Base-by-base conservation (phyloP, 2,329 filamentous ascomycete genomes). In the Claviceps arundinis region DNA sequence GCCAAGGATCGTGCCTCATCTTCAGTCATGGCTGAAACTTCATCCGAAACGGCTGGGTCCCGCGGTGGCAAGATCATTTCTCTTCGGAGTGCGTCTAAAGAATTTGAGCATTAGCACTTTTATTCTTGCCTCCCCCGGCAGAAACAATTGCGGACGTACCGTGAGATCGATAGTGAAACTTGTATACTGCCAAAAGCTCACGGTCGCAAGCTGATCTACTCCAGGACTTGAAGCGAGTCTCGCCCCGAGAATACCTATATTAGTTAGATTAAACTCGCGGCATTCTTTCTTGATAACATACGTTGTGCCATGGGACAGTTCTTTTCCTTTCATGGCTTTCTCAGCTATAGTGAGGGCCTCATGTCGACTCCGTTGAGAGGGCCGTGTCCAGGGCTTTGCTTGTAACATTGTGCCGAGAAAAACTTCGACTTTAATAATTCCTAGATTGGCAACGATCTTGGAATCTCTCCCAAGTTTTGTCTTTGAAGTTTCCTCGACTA, bases 251-350 rank as follows among this genome's bases (percentile, higher is more conserved):
- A n/a, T 41, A 47, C n/a, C 43, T 53, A 34, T 13, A 5, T 8
- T 9, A 14, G 16, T 52, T 9, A 47, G 51, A 14, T 6, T 14
- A 2, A 3, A 9, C 1, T 38, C 24, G 17, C 44, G 6, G 16
- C 8, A 19, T 26, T 14, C 43, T 24, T 9, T 11, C 17, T 44
- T 8, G 9, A 19, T 19, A 14, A 44, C 34, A 45, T 56, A 62
- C 61, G 41, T 47, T 2, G 56, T 57, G 9, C 51, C 56, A 51
- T 64, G 62, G 11, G 57, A 58, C 11, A 62, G 38, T n/a, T 54
- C 58, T 24, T 34, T 62, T 4, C 62, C 61, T 47, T 64, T 64
- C 55, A 62, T 37, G 2, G 56, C 50, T 24, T 64, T 62, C 16
- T 64, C 62, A 2, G 56, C 53, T 38, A 56, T 24, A 5, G 26